A percentile compares a stretch with the other conserved stretches of the same genome.
Conservation (phyloP, 441 rosid genomes). For the Euphorbia celastroides region DNA sequence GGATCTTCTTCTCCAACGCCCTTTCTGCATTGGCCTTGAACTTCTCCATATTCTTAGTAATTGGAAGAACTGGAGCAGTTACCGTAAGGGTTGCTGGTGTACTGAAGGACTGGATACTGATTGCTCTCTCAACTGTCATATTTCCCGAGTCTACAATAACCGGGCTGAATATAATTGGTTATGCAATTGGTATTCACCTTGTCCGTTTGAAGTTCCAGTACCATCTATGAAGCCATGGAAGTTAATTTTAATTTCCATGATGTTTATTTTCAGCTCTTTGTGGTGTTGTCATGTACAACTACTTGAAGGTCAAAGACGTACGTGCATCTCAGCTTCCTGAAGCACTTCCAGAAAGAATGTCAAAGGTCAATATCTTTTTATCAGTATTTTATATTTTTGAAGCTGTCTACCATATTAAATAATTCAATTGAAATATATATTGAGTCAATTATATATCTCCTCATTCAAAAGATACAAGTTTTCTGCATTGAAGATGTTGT, state of each 20-base stretch:
- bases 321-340: constrained; percentile 78
- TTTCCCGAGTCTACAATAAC: constrained; percentile 96
- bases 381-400: not conserved
- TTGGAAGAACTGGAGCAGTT: constrained; percentile 98
- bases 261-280: constrained; percentile 57
- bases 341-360: constrained; percentile 62
- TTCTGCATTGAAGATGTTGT: not conserved
- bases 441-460: not conserved
- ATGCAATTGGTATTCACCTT: constrained; percentile 74
- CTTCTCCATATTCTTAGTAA: constrained; percentile 92
- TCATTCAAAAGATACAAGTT: not conserved
- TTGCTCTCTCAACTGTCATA: constrained; percentile 98
- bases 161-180: constrained; percentile 87
- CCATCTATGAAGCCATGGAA: constrained; percentile 5
- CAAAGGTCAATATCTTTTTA: constrained; percentile 44
- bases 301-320: constrained; percentile 83
- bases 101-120: constrained; percentile 98
- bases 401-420: not conserved
- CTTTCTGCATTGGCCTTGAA: constrained; percentile 93
- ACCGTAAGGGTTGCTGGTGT: constrained; percentile 98
- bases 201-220: constrained; percentile 1
- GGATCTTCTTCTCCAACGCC: constrained; percentile 99
- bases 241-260: not conserved
- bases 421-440: not conserved
- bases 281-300: constrained; percentile 98